These are phyloP conservation scores for Pisolithus albus DNA, from an alignment of 768 basidiomycete genomes.

Conservation along the genomic window DNA sequence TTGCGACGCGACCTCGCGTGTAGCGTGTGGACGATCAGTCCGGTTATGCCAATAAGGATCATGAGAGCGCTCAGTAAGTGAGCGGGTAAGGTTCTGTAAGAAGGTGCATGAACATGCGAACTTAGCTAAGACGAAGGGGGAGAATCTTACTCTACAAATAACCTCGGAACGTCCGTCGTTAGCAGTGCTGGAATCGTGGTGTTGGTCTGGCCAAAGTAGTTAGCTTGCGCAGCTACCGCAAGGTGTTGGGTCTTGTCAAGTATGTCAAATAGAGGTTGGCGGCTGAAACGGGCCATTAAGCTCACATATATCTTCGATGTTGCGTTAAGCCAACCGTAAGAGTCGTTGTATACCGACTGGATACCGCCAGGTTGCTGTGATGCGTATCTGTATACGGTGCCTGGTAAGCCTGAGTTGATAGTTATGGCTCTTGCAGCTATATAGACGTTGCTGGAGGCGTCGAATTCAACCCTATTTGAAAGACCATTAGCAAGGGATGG, in stretches of 20 bases:
- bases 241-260: slow-evolving; percentile 48
- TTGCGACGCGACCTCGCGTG: slow-evolving; percentile 42
- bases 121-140: background rate
- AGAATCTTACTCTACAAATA: slow-evolving; percentile 52
- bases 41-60: slow-evolving; percentile 42
- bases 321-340: slow-evolving; percentile 46
- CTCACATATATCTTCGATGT: slow-evolving; percentile 36
- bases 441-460: slow-evolving; percentile 35
- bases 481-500: background rate
- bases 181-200: slow-evolving; percentile 33
- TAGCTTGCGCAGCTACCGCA: slow-evolving; percentile 45
- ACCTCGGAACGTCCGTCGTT: slow-evolving; percentile 38
- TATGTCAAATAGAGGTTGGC: background rate
- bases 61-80: slow-evolving; percentile 45
- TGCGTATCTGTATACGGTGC: slow-evolving; percentile 53
- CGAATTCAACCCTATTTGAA: slow-evolving; percentile 34
- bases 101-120: background rate
- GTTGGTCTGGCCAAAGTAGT: slow-evolving; percentile 49
- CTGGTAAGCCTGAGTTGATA: slow-evolving; percentile 47
- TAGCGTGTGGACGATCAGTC: slow-evolving; percentile 40
- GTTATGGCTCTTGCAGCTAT: slow-evolving; percentile 46
- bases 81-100: slow-evolving; percentile 43
- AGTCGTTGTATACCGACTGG: slow-evolving; percentile 39
- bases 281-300: background rate
- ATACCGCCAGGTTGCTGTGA: slow-evolving; percentile 34